Evolutionary conservation across 2,329 filamentous ascomycete species (phyloP).

Genomic region (Alternaria metachromatica): DNA sequence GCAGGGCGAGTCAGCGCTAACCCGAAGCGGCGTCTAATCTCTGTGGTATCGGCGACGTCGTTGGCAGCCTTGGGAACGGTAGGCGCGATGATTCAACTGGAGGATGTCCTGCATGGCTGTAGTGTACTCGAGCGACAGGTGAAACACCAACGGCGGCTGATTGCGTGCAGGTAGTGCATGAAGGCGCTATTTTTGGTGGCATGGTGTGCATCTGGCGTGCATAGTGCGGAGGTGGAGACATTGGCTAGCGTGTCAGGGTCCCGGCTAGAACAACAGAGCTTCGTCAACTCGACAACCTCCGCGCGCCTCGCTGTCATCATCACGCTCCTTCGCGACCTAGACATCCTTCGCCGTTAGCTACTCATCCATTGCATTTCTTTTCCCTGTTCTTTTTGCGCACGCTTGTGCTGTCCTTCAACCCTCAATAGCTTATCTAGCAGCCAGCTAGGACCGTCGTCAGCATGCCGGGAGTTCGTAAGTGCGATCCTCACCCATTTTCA

Average conservation of each 20-base stretch:
- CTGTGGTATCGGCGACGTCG: neutral
- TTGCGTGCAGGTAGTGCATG: slow-evolving; percentile 12
- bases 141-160: slow-evolving; percentile 23
- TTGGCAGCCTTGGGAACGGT: neutral
- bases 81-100: too few relatives aligned
- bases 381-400: neutral
- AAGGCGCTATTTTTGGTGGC: slow-evolving; percentile 27
- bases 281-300: slow-evolving; percentile 18
- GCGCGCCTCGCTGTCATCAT: slow-evolving; percentile 10
- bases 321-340: slow-evolving; percentile 4
- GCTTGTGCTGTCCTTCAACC: neutral
- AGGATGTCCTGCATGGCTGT: neutral
- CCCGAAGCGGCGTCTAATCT: neutral
- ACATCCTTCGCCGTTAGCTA: neutral
- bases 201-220: slow-evolving; percentile 20
- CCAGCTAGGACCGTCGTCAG: slow-evolving; percentile 12
- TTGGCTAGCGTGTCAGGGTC: slow-evolving; percentile 20
- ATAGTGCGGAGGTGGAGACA: slow-evolving; percentile 22
- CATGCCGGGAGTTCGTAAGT: slow-evolving; percentile 52
- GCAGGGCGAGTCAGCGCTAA: neutral
- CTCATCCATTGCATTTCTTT: slow-evolving; percentile 5
- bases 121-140: slow-evolving; percentile 3
- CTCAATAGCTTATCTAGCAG: neutral
- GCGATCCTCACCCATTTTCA: slow-evolving; percentile 14
- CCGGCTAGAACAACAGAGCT: slow-evolving; percentile 14